Conservation (phyloP, 2,329 filamentous ascomycete genomes). For the Aspergillus oerlinghausenensis region DNA sequence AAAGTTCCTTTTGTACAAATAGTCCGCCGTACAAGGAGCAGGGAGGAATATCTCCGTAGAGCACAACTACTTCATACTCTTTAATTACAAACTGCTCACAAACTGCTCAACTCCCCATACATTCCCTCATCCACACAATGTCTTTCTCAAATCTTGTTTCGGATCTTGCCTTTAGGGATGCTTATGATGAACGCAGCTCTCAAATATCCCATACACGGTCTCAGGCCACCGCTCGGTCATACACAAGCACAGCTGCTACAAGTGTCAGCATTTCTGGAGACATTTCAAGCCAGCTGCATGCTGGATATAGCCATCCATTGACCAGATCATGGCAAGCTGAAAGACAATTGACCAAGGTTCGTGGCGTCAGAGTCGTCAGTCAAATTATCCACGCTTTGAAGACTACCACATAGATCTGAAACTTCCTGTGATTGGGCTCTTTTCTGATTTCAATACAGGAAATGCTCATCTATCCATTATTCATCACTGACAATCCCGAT, state of each 20-base stretch:
- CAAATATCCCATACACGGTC: constrained; percentile 39
- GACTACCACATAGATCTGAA: not conserved
- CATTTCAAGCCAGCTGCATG: constrained; percentile 78
- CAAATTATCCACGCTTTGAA: not conserved
- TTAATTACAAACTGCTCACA: not conserved
- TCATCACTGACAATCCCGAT: constrained; percentile 89
- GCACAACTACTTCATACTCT: not conserved
- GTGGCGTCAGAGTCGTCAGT: constrained; percentile 13
- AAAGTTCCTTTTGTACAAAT: no score
- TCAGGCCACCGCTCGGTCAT: constrained; percentile 38
- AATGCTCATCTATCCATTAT: constrained; percentile 97
- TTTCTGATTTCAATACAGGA: constrained; percentile 52
- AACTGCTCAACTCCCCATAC: not conserved
- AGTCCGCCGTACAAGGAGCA: no score
- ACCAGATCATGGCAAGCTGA: constrained; percentile 79
- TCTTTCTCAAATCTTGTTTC: constrained; percentile 49
- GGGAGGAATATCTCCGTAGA: not conserved
- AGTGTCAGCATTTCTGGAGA: constrained; percentile 55
- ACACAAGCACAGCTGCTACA: constrained; percentile 46
- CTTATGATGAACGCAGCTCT: constrained; percentile 41
- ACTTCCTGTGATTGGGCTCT: not conserved
- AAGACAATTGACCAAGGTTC: constrained; percentile 77
- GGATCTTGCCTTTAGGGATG: constrained; percentile 45
- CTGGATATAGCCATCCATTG: constrained; percentile 75
- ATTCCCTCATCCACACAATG: constrained; percentile 26